phyloP scores from a whole-genome alignment of 1,284 basidiomycete species.

The Boletus mariae region DNA sequence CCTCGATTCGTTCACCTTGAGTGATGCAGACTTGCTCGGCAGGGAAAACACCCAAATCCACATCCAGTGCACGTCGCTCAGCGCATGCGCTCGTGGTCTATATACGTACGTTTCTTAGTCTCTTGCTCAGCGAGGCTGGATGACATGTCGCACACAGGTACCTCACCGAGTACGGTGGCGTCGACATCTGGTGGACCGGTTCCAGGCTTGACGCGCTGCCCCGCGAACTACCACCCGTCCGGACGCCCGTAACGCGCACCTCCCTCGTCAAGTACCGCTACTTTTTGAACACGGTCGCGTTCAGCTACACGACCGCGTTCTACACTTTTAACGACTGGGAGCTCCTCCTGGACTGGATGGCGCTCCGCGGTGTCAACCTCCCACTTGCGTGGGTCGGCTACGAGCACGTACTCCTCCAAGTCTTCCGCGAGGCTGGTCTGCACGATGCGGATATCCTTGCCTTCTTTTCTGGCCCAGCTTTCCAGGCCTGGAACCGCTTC shows the following conservation, averaged over 20 bases:
- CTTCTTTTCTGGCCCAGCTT: constrained; percentile 42
- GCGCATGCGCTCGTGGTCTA: constrained; percentile 24
- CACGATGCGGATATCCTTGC: constrained; percentile 34
- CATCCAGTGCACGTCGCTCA: constrained; percentile 5
- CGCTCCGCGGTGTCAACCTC: constrained; percentile 10
- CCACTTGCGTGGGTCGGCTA: constrained; percentile 44
- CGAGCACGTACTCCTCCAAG: constrained; percentile 37
- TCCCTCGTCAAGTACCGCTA: constrained; percentile 38
- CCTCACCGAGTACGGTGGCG: constrained; percentile 26
- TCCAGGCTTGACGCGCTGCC: constrained; percentile 37
- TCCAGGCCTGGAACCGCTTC: constrained; percentile 43
- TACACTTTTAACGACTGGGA: constrained; percentile 43
- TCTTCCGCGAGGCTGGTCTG: constrained; percentile 40
- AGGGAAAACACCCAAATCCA: constrained; percentile 2
- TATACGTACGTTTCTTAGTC: constrained; percentile 18
- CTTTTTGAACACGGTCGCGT: constrained; percentile 36
- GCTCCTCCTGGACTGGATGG: constrained; percentile 22
- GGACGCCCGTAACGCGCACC: constrained; percentile 29
- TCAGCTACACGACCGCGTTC: constrained; percentile 41
- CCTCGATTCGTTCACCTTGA: constrained; percentile 26
- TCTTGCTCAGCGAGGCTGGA: background rate
- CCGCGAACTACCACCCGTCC: constrained; percentile 30
- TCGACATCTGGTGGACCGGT: constrained; percentile 45
- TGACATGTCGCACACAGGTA: constrained; percentile 27
- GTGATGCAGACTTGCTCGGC: constrained; percentile 10